Evolutionary conservation across 768 basidiomycete species (phyloP).

Genomic region (Phylloporus sp.): DNA sequence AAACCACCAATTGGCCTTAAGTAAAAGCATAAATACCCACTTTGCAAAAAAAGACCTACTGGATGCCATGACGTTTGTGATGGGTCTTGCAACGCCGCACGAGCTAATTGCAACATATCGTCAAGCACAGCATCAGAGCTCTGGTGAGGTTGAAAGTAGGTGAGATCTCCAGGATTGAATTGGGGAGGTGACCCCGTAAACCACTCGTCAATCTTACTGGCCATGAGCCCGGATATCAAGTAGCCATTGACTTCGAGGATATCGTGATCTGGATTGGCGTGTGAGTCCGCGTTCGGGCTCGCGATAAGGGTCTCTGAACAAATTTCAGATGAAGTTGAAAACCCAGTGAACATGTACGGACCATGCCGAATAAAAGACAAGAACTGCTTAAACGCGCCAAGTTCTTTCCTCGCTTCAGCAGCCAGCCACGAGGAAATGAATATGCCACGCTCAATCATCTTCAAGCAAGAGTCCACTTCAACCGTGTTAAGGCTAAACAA

Average conservation of each 20-base stretch:
- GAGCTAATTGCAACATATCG: slow-evolving; percentile 45
- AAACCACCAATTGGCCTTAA: slow-evolving; percentile 28
- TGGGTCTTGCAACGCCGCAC: slow-evolving; percentile 43
- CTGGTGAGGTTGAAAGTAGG: no score
- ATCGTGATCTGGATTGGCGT: slow-evolving; percentile 52
- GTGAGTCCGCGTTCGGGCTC: slow-evolving; percentile 51
- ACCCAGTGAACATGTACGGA: slow-evolving; percentile 32
- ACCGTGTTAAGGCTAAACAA: slow-evolving; percentile 50
- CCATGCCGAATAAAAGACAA: slow-evolving; percentile 73
- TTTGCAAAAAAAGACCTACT: slow-evolving; percentile 41
- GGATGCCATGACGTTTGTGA: slow-evolving; percentile 46
- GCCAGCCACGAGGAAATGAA: slow-evolving; percentile 67
- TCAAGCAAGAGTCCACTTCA: slow-evolving; percentile 50
- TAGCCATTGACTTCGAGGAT: slow-evolving; percentile 78
- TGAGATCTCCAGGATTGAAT: no score
- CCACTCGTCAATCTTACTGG: slow-evolving; percentile 71
- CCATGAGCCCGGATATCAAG: slow-evolving; percentile 62
- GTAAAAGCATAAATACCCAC: slow-evolving; percentile 23
- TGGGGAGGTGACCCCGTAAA: slow-evolving; percentile 66
- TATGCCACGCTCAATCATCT: slow-evolving; percentile 51
- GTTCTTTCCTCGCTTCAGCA: slow-evolving; percentile 58
- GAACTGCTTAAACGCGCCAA: slow-evolving; percentile 72
- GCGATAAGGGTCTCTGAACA: slow-evolving; percentile 44
- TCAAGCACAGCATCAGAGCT: slow-evolving; percentile 24
- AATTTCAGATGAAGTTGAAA: slow-evolving; percentile 15